Evolutionary conservation across 768 basidiomycete genomes (phyloP), one percentile per base, ranked within the genome.

Genomic region (Hygrophoropsis aurantiaca): DNA sequence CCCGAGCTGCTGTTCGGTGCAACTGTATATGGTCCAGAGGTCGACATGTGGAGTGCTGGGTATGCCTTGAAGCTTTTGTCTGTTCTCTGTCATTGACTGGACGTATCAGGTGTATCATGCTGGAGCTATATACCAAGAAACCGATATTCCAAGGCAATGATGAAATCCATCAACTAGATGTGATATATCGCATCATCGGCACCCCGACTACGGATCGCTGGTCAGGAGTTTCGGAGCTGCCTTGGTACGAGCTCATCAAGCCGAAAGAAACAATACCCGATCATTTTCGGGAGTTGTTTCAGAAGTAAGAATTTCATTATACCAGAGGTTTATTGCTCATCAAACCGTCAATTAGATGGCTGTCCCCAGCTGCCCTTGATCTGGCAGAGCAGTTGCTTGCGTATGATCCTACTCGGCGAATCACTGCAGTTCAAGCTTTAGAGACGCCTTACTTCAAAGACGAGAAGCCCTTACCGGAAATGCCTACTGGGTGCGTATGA

Each of bases 41-140:
- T 99, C 19, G 97, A 99, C 60, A 97, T 98, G 86, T 99, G 97
- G 97, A 95, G 93, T 65, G 97, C 97, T 34, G 97, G 97, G 93
- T 95, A 69, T 56, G 78, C 69, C 25, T n/a, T n/a, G n/a, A n/a
- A n/a, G n/a, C n/a, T n/a, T n/a, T n/a, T n/a, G n/a, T n/a, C n/a
- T n/a, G n/a, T n/a, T n/a, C n/a, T 9, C 39, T 23, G 20, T n/a
- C 38, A 18, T 44, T 16, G 15, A 37, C 26, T 5, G n/a, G 5
- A 30, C 4, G 1, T 40, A 39, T 52, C 4, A 98, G 94, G 36
- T 98, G 97, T 66, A 99, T 99, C 58, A 97, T 98, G 87, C 81
- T 99, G 37, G 97, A 99, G 66, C 75, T 99, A 11, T 98, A 90
- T 68, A 89, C 88, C 13, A 92, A 91, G 66, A 94, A 90, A 59